These are phyloP conservation scores for Umbelopsis ramanniana DNA, from an alignment of 192 early-diverging fungal species.

Conservation along the genomic window DNA sequence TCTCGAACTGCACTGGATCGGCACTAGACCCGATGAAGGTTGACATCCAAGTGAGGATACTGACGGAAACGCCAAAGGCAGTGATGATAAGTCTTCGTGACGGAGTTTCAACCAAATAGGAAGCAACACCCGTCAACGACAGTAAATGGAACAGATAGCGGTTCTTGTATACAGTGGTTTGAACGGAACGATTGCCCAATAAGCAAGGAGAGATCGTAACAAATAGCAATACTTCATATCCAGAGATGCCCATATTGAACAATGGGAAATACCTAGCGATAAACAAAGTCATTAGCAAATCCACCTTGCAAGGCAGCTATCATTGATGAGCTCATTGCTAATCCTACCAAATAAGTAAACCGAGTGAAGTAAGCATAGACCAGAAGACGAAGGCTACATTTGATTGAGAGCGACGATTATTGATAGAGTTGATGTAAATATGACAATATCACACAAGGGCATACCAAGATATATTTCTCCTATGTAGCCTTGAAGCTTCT, in stretches of 20 bases:
- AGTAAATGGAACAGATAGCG: conserved; percentile 59
- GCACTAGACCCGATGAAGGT: conserved; percentile 58
- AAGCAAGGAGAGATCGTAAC: conserved; percentile 60
- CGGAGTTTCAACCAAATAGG: conserved; percentile 63
- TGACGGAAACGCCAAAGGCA: conserved; percentile 61
- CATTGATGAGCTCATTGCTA: not conserved
- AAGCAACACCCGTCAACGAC: conserved; percentile 64
- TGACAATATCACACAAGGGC: not conserved
- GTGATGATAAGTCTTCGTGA: conserved; percentile 61
- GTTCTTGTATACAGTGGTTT: conserved; percentile 53
- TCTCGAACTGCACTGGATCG: conserved; percentile 61
- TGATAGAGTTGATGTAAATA: not conserved
- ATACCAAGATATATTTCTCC: conserved; percentile 70
- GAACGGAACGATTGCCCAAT: conserved; percentile 59
- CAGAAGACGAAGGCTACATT: conserved; percentile 74
- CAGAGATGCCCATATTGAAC: conserved; percentile 86
- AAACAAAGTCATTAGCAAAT: not conserved
- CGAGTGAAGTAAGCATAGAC: conserved; percentile 77
- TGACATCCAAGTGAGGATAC: conserved; percentile 59
- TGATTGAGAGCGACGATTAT: not conserved
- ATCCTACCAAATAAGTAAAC: conserved; percentile 51
- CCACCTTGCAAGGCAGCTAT: not conserved
- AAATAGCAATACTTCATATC: conserved; percentile 75
- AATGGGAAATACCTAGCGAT: conserved; percentile 81
- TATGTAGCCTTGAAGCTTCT: conserved; percentile 43